A percentile compares a stretch with the other conserved stretches of the same genome.
Evolutionary conservation across 2,329 filamentous ascomycete genomes (phyloP).

Genomic region (Pseudogymnoascus sp.): DNA sequence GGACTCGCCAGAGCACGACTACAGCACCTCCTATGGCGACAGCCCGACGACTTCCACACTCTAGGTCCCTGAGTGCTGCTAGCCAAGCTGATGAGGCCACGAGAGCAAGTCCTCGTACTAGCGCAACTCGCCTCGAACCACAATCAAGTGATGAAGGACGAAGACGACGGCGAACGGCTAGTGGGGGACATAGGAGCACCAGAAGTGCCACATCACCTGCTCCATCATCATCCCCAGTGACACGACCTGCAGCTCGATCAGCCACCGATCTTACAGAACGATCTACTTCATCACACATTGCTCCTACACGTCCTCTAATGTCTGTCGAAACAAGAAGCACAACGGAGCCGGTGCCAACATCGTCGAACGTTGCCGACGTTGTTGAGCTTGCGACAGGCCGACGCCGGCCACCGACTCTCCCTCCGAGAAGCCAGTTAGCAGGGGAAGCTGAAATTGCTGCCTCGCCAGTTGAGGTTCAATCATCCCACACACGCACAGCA

Average conservation of each 20-base stretch:
- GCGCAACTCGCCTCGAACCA: conserved; percentile 44
- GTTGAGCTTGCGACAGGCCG: not conserved
- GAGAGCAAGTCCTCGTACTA: conserved; percentile 42
- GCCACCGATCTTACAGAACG: conserved; percentile 56
- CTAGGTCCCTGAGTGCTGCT: conserved; percentile 42
- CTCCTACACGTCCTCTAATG: conserved; percentile 20
- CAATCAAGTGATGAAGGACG: conserved; percentile 42
- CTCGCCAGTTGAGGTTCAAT: not conserved
- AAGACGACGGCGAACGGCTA: conserved; percentile 47
- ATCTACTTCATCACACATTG: conserved; percentile 26
- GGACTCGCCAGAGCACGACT: not conserved
- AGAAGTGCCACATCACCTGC: conserved; percentile 49
- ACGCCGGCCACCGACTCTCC: not conserved
- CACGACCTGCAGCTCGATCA: conserved; percentile 52
- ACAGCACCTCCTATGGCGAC: conserved; percentile 20
- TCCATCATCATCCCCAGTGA: conserved; percentile 36
- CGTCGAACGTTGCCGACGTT: not conserved
- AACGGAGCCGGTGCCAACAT: conserved; percentile 1
- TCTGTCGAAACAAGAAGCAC: conserved; percentile 22
- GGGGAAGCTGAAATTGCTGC: not conserved
- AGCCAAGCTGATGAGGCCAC: conserved; percentile 44
- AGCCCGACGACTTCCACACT: conserved; percentile 35
- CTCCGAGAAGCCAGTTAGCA: not conserved
- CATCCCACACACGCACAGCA: not conserved
- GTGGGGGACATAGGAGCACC: conserved; percentile 34